A percentile compares a stretch with the other conserved stretches of the same genome.
Evolutionary conservation across 2,329 filamentous ascomycete genomes (phyloP).

Genomic region (Emmonsiellopsis sp.): DNA sequence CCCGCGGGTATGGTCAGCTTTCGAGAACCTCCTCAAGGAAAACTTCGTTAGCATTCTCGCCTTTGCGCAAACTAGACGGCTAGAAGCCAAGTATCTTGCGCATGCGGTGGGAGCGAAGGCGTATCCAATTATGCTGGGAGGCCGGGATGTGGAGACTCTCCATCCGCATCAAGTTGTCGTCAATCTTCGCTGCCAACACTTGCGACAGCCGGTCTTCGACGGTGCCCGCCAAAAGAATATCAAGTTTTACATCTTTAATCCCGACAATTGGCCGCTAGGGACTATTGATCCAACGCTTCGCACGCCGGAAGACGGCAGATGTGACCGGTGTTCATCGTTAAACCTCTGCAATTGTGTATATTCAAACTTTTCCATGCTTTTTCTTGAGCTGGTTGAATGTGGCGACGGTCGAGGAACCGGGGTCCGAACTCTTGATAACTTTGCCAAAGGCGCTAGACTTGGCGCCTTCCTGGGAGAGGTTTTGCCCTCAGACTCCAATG

Average conservation of each 20-base stretch:
- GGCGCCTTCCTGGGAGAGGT: constrained; percentile 20
- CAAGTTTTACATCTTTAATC: background rate
- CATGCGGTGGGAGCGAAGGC: background rate
- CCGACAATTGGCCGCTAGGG: background rate
- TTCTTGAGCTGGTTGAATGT: constrained; percentile 22
- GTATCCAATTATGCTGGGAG: background rate
- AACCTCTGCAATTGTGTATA: constrained; percentile 15
- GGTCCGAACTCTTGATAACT: constrained; percentile 19
- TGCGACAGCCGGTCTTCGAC: background rate
- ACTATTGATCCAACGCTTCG: background rate
- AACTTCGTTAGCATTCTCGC: background rate
- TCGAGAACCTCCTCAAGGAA: background rate
- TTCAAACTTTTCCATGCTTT: constrained; percentile 11
- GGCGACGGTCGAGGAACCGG: constrained; percentile 17
- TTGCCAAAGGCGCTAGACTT: constrained; percentile 16
- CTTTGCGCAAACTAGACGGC: background rate
- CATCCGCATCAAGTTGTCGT: constrained; percentile 1
- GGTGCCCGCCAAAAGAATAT: background rate
- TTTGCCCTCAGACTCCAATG: background rate
- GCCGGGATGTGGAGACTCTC: background rate
- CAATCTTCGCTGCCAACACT: background rate
- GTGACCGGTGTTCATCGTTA: constrained; percentile 12
- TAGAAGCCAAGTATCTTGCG: background rate
- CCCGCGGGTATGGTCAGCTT: background rate
- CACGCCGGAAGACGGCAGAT: constrained; percentile 10